Conservation (phyloP, 805 yeast genomes). For the Torulaspora delbrueckii region DNA sequence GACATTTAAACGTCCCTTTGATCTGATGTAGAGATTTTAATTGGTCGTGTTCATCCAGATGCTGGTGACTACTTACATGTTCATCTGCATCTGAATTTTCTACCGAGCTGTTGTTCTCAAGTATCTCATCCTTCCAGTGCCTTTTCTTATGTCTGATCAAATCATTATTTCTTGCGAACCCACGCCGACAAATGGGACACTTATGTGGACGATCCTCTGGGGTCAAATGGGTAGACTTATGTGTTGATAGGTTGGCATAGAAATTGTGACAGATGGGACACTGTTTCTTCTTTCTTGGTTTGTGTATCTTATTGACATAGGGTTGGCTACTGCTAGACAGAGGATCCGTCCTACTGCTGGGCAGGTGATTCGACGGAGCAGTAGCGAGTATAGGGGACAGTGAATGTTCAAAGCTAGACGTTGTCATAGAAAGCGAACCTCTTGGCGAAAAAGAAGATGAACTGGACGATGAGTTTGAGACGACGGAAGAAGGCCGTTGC, state of each 20-base stretch:
- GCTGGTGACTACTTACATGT: slow-evolving; percentile 2
- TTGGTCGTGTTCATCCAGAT: slow-evolving; percentile 21
- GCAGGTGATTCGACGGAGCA: neutral
- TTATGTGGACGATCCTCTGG: slow-evolving; percentile 71
- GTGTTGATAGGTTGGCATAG: slow-evolving; percentile 80
- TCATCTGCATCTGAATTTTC: slow-evolving; percentile 8
- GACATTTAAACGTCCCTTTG: slow-evolving; percentile 63
- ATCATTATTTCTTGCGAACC: slow-evolving; percentile 86
- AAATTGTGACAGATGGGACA: slow-evolving; percentile 64
- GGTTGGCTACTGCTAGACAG: neutral
- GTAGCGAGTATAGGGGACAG: slow-evolving; percentile 4
- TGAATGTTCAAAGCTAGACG: slow-evolving; percentile 7
- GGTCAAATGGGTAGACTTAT: slow-evolving; percentile 69
- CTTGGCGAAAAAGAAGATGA: slow-evolving; percentile 17
- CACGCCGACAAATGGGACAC: slow-evolving; percentile 74
- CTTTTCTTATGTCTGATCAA: slow-evolving; percentile 78
- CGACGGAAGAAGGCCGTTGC: slow-evolving; percentile 13
- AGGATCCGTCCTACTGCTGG: neutral
- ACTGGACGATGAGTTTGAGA: slow-evolving; percentile 11
- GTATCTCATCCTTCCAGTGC: slow-evolving; percentile 63
- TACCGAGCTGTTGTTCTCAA: slow-evolving; percentile 6
- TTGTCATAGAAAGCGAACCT: slow-evolving; percentile 17
- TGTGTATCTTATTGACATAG: slow-evolving; percentile 24
- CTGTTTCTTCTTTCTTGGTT: slow-evolving; percentile 60
- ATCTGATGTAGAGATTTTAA: slow-evolving; percentile 28